Base-by-base conservation (phyloP, 1,284 basidiomycete species). In the Leccinum brunneo-olivaceum region DNA sequence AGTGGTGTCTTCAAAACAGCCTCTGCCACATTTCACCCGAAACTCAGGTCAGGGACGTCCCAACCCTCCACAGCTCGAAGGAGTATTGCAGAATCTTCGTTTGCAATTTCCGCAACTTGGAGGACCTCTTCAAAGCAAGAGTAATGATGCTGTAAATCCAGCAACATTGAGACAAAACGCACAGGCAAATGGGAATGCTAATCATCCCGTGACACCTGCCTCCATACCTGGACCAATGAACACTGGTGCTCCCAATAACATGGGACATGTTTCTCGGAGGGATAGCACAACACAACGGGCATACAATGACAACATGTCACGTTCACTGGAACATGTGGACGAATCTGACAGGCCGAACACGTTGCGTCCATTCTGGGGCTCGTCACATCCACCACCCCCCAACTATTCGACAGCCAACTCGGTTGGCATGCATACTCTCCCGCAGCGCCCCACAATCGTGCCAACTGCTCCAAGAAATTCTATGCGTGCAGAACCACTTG, bases 401-500 rank as follows among this genome's bases (percentile, higher is more conserved):
- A 45, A 32, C 9, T 15, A 27, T 7, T 27, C 35, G 7, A 20
- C 16, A 27, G 33, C 56, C 34, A 19, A 28, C 4, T 33, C 36
- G 0, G 2, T n/a, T 25, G 39, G 39, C 25, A 12, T 5, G 10
- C 47, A 43, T 33, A 2, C 20, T 9, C 57, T 61, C 32, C 59
- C 56, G 0, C 57, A 38, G 33, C 59, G 56, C 23, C 55, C 55
- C 7, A 3, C 6, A 15, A 11, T 4, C 4, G 0, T 12, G 7
- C 1, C 43, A 20, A 25, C 4, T 1, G 0, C 18, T 36, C 53
- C 55, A 12, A 52, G 37, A 6, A 44, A n/a, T 9, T 39, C 44
- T 5, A 46, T 38, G 16, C 50, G 57, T 3, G 57, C 57, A 33
- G 55, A 58, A 45, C 55, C 47, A 4, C 37, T 56, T 23, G 48